Evolutionary conservation across 2,329 filamentous ascomycete species (phyloP).

Genomic region (Fusarium praegraminearum): DNA sequence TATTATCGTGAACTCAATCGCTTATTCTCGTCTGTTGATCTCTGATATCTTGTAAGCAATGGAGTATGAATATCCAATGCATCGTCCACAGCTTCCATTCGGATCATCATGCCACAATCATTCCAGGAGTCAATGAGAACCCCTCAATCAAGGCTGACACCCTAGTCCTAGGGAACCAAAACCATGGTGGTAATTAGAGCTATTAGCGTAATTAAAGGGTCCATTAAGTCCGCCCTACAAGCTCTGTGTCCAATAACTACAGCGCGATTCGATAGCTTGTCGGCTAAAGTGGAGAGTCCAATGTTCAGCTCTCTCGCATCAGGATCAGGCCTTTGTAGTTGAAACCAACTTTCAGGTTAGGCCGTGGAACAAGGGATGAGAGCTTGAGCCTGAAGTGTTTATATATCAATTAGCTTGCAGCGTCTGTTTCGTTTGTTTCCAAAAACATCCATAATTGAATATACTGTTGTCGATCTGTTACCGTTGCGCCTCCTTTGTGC

Average conservation of each 20-base stretch:
- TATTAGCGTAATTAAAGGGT: slow-evolving; percentile 41
- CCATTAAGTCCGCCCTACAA: slow-evolving; percentile 33
- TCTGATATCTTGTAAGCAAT: neutral
- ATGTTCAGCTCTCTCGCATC: slow-evolving; percentile 29
- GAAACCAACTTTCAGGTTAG: slow-evolving; percentile 22
- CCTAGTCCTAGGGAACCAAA: slow-evolving; percentile 11
- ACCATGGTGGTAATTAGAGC: slow-evolving; percentile 31
- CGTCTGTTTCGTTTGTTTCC: neutral
- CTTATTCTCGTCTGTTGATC: neutral
- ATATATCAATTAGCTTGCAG: neutral
- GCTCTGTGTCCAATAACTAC: slow-evolving; percentile 27
- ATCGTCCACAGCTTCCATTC: neutral
- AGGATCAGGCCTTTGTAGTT: slow-evolving; percentile 13
- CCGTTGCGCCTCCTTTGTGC: slow-evolving; percentile 16
- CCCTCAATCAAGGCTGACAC: slow-evolving; percentile 36
- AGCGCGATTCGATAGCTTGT: slow-evolving; percentile 15
- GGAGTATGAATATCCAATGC: neutral
- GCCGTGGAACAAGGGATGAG: slow-evolving; percentile 21
- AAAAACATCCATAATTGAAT: neutral
- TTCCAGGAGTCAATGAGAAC: neutral
- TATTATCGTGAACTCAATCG: neutral
- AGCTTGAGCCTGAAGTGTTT: slow-evolving; percentile 7
- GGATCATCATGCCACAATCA: neutral
- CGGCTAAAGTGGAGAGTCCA: slow-evolving; percentile 26
- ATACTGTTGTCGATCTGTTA: neutral